Base-by-base conservation (phyloP, 2,329 filamentous ascomycete genomes). In the Aspergillus sp. region DNA sequence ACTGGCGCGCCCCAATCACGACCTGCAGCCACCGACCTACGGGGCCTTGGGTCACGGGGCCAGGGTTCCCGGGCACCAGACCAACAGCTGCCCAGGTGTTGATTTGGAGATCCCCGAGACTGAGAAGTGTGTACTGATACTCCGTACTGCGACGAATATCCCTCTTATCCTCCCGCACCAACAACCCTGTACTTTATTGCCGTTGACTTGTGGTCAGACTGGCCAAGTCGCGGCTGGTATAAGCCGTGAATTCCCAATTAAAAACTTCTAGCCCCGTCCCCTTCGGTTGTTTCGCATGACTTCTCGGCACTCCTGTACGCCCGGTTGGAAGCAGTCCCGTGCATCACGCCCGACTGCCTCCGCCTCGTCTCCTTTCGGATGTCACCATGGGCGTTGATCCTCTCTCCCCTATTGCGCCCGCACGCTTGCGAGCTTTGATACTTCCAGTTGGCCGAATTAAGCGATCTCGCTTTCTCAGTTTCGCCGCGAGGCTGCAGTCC, bases 371-470 rank as follows among this genome's bases (percentile, higher is more conserved):
- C 61, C 59, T 61, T 66, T 67, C 73, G 71, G 67, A 81, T 81
- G 79, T 76, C 82, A 89, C 78, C 73, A 96, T 96, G 92, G 88
- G 85, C 79, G 84, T 90, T 78, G 93, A 97, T 81, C 88, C 90
- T 76, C 86, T 96, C 75, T 90, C 93, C 74, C 92, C 93, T 76
- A 87, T 93, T 80, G 90, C 93, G 76, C 92, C 92, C 73, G 93
- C 92, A 79, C 90, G 90, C 83, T 87, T 98, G 72, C 90, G 90
- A 79, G 91, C 89, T 62, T 85, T 97, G 67, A 84, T 96, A 59
- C 81, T 98, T 61, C 95, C 95, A 55, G 82, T 96, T 65, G 93
- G 93, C 53, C 88, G 86, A 71, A 95, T 98, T 73, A 93, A 88
- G 73, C 86, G 88, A 60, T 87, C 89, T 53, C 86, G 90, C 59